Conservation (phyloP, 1,139 yeast genomes). For the Blastobotrys raffinosifermentans region DNA sequence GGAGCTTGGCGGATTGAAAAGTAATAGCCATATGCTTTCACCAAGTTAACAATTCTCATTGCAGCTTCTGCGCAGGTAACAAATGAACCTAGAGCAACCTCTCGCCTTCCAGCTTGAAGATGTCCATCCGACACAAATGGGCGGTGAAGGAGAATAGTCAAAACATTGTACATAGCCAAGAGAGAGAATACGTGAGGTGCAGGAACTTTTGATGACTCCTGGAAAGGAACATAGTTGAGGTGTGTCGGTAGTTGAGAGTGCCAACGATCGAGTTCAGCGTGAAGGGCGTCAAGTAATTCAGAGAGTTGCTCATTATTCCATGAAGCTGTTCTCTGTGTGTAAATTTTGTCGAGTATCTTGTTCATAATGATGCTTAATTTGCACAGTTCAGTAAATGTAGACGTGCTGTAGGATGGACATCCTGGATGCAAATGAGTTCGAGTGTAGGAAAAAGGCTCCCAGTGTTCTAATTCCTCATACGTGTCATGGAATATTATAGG, state of each 20-base stretch:
- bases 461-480: slow-evolving; percentile 7
- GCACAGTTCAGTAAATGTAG: slow-evolving; percentile 7
- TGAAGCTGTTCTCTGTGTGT: slow-evolving; percentile 5
- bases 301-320: slow-evolving; percentile 2
- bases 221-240: slow-evolving; percentile 5
- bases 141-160: slow-evolving; percentile 9
- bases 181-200: slow-evolving; percentile 11
- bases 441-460: slow-evolving; percentile 8
- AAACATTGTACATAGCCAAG: slow-evolving; percentile 8
- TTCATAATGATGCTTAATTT: slow-evolving; percentile 8
- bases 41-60: slow-evolving; percentile 6
- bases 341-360: slow-evolving; percentile 6
- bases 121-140: slow-evolving; percentile 10
- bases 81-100: too few relatives aligned
- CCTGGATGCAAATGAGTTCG: too few relatives aligned
- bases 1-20: slow-evolving; percentile 8
- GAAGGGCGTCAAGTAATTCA: slow-evolving; percentile 1
- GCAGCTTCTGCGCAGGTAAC: slow-evolving; percentile 9
- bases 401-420: too few relatives aligned
- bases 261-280: slow-evolving; percentile 7
- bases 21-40: slow-evolving; percentile 7
- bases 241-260: slow-evolving; percentile 1
- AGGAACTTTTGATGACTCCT: slow-evolving; percentile 5
- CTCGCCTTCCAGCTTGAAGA: too few relatives aligned
- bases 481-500: slow-evolving; percentile 7